These are phyloP conservation scores for Pichia ethanolica DNA, from an alignment of 805 yeast genomes.

Conservation along the genomic window DNA sequence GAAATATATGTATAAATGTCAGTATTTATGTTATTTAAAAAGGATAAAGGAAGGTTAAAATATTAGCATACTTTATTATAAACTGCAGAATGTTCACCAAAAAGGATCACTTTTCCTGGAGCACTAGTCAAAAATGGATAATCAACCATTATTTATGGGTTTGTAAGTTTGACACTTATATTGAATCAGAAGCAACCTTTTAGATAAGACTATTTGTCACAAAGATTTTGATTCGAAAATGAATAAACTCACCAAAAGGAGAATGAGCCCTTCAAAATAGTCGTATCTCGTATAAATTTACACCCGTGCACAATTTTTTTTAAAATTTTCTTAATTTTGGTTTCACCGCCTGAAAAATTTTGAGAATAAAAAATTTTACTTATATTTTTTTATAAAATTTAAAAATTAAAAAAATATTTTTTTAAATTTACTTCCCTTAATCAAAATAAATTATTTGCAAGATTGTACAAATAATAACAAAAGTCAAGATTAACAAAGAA, in stretches of 20 bases:
- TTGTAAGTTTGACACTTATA: background rate
- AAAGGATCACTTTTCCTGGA: slow-evolving; percentile 92
- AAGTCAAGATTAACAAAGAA: too few species aligned
- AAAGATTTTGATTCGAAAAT: too few species aligned
- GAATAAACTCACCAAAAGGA: background rate
- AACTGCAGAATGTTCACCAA: slow-evolving; percentile 97
- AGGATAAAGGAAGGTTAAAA: background rate
- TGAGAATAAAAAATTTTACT: slow-evolving; percentile 2
- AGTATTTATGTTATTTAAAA: background rate
- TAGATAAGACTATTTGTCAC: too few species aligned
- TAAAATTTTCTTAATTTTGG: too few species aligned
- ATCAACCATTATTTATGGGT: slow-evolving; percentile 9
- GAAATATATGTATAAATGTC: background rate
- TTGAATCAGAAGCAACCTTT: too few species aligned
- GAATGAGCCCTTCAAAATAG: too few species aligned
- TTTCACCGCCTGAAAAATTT: slow-evolving; percentile 7
- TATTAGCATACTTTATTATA: slow-evolving; percentile 49
- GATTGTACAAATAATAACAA: too few species aligned
- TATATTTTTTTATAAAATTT: background rate
- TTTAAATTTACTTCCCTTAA: too few species aligned
- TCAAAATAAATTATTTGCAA: too few species aligned
- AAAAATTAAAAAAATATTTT: background rate
- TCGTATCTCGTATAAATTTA: background rate
- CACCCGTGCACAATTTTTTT: slow-evolving; percentile 1
- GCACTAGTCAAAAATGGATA: slow-evolving; percentile 76